Conservation (phyloP, 768 basidiomycete genomes). For the Termitomyces heimii region DNA sequence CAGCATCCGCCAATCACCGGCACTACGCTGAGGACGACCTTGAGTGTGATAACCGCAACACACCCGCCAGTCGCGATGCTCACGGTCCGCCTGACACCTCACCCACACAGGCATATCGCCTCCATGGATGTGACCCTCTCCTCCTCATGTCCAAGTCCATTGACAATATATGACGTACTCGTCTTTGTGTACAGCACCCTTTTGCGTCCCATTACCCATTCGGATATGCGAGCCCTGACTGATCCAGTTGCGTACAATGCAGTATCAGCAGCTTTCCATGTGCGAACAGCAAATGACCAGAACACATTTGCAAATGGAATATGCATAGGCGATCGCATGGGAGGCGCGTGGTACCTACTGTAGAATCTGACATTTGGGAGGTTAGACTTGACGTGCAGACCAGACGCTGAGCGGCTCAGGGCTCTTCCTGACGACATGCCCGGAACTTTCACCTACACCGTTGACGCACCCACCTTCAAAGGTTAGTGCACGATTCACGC, state of each 20-base stretch:
- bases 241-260: neutral
- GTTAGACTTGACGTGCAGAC: no score
- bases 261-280: neutral
- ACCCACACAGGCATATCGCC: neutral
- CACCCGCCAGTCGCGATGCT: neutral
- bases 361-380: no score
- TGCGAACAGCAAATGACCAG: neutral
- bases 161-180: neutral
- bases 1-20: no score
- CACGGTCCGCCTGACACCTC: neutral
- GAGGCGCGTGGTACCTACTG: no score
- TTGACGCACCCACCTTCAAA: slow-evolving; percentile 50
- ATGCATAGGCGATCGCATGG: no score
- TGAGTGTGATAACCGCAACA: no score
- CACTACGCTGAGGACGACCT: no score
- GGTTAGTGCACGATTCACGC: slow-evolving; percentile 50
- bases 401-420: no score
- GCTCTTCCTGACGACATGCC: slow-evolving; percentile 23
- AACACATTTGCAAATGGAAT: neutral
- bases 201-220: neutral
- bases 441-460: slow-evolving; percentile 36
- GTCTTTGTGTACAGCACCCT: neutral
- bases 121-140: neutral
- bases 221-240: neutral
- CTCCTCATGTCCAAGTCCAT: neutral